Evolutionary conservation across 768 basidiomycete species (phyloP).

Genomic region (Pleurotus platypus): DNA sequence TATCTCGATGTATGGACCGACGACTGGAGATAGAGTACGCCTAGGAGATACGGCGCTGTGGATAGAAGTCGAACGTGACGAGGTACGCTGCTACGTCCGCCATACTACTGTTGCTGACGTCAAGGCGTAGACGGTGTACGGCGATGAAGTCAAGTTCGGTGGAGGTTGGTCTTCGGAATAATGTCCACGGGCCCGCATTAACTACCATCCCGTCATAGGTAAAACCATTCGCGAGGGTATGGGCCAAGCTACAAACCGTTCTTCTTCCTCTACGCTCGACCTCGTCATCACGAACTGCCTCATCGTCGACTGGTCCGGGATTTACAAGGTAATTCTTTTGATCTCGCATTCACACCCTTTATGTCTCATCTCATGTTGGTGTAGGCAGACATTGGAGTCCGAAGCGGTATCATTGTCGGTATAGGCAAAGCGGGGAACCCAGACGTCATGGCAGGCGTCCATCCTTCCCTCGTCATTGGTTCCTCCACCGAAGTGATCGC

Average conservation of each 20-base stretch:
- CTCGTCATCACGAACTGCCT: slow-evolving; percentile 94
- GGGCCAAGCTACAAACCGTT: slow-evolving; percentile 83
- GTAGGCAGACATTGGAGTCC: slow-evolving; percentile 94
- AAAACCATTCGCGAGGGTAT: slow-evolving; percentile 96
- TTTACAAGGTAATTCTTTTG: slow-evolving; percentile 69
- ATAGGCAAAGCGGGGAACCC: slow-evolving; percentile 99
- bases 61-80: slow-evolving; percentile 89
- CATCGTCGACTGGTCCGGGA: slow-evolving; percentile 92
- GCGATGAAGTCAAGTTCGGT: slow-evolving; percentile 97
- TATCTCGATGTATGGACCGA: slow-evolving; percentile 94
- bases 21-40: slow-evolving; percentile 82
- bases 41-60: slow-evolving; percentile 89
- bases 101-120: not conserved
- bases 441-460: slow-evolving; percentile 82
- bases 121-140: slow-evolving; percentile 68
- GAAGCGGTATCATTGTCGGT: slow-evolving; percentile 73
- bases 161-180: slow-evolving; percentile 53
- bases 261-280: slow-evolving; percentile 71
- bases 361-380: not conserved
- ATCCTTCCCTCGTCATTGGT: slow-evolving; percentile 72
- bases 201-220: slow-evolving; percentile 37
- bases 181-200: not conserved
- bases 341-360: not conserved
- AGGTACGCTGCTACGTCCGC: slow-evolving; percentile 34
- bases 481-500: slow-evolving; percentile 95